A percentile compares a stretch with the other conserved stretches of the same genome.
Evolutionary conservation across 2,329 filamentous ascomycete genomes (phyloP).

Genomic region (Colletotrichum truncatum): DNA sequence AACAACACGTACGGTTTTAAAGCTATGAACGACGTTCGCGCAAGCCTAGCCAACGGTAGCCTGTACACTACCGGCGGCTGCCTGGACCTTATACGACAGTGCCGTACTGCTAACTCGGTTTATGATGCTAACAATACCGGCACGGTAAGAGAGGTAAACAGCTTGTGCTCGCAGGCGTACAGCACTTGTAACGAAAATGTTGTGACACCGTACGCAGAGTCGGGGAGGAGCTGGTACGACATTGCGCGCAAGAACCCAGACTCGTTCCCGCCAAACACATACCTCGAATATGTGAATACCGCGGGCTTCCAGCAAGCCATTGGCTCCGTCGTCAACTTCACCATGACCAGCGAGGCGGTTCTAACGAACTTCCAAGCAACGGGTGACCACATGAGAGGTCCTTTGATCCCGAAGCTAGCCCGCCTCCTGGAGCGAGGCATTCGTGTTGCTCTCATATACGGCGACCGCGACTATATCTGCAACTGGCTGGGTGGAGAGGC

Average conservation of each 20-base stretch:
- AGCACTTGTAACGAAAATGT: constrained; percentile 61
- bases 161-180: constrained; percentile 23
- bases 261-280: constrained; percentile 71
- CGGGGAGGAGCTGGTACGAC: constrained; percentile 68
- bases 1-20: constrained; percentile 72
- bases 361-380: constrained; percentile 56
- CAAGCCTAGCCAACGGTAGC: constrained; percentile 25
- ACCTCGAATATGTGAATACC: constrained; percentile 72
- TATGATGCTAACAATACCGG: constrained; percentile 29
- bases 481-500: constrained; percentile 82
- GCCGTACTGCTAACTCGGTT: constrained; percentile 25
- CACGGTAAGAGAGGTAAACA: constrained; percentile 14
- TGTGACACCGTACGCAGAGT: constrained; percentile 63
- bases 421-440: constrained; percentile 69
- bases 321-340: constrained; percentile 68
- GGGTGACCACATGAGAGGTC: constrained; percentile 71
- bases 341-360: constrained; percentile 57
- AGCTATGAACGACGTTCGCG: constrained; percentile 48
- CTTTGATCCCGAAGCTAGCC: constrained; percentile 67
- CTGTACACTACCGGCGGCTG: constrained; percentile 28
- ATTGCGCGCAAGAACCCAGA: constrained; percentile 64
- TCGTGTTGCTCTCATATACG: constrained; percentile 77
- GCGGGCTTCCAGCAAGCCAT: constrained; percentile 62
- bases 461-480: constrained; percentile 70
- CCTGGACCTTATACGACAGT: constrained; percentile 26